Evolutionary conservation across 306 rosid species (phyloP).

Genomic region (Gleditsia sinensis): DNA sequence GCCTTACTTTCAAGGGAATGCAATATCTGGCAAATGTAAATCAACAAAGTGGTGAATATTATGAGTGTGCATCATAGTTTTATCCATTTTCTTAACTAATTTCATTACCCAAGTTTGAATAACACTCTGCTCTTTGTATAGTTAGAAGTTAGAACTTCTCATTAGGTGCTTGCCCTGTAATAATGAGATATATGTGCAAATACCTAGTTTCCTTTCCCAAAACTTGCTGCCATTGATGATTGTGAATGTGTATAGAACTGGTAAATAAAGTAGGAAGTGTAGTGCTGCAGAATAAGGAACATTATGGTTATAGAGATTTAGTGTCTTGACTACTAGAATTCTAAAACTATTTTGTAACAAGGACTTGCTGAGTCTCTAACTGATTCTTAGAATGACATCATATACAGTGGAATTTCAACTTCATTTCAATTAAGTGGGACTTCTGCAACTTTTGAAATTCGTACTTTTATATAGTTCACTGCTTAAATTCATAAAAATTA

Average conservation of each 20-base stretch:
- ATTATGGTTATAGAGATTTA: not conserved
- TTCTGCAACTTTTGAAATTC: too few relatives aligned
- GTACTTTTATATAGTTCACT: too few relatives aligned
- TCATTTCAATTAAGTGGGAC: too few relatives aligned
- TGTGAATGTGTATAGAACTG: conserved; percentile 38
- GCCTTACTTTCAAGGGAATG: conserved; percentile 66
- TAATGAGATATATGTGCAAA: conserved; percentile 46
- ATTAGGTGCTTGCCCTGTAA: conserved; percentile 55
- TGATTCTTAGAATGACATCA: too few relatives aligned
- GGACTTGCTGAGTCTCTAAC: too few relatives aligned
- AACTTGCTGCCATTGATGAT: conserved; percentile 23
- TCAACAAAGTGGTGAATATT: conserved; percentile 87
- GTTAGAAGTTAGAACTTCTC: conserved; percentile 42
- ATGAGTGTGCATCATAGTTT: conserved; percentile 39
- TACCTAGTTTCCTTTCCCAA: conserved; percentile 27
- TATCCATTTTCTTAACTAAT: conserved; percentile 42
- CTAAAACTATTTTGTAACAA: too few relatives aligned
- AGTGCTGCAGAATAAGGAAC: conserved; percentile 13
- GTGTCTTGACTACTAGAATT: too few relatives aligned
- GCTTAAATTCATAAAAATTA: too few relatives aligned
- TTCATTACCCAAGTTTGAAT: conserved; percentile 44
- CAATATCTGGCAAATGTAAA: conserved; percentile 74
- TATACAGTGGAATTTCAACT: too few relatives aligned
- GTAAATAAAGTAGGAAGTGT: conserved; percentile 27
- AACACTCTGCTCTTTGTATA: conserved; percentile 57